Evolutionary conservation across 129 eudicot species (phyloP).

Genomic region (Flaveria robusta): DNA sequence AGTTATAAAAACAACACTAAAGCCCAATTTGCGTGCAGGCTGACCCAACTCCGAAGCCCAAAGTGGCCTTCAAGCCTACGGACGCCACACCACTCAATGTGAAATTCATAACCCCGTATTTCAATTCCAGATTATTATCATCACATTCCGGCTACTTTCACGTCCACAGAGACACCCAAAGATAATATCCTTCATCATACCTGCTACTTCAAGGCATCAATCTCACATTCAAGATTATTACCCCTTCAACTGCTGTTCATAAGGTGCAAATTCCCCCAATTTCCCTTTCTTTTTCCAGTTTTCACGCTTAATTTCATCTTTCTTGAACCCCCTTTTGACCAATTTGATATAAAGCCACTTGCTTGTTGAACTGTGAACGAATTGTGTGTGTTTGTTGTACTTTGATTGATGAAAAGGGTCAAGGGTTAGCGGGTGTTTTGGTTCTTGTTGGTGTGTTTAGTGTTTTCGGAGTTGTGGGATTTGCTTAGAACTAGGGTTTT

Average conservation of each 20-base stretch:
- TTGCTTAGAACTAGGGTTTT: slow-evolving; percentile 26
- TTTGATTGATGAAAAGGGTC: slow-evolving; percentile 22
- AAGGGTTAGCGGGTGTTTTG: slow-evolving; percentile 26
- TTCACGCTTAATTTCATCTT: slow-evolving; percentile 12
- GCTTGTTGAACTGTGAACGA: slow-evolving; percentile 3
- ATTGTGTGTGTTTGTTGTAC: slow-evolving; percentile 9
- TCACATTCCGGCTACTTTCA: slow-evolving; percentile 43
- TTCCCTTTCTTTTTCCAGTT: no score
- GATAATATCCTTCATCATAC: slow-evolving; percentile 24
- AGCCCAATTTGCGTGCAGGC: no score
- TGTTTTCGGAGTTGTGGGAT: slow-evolving; percentile 26
- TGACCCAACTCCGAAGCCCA: not conserved
- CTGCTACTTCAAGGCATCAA: slow-evolving; percentile 21
- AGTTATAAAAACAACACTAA: no score
- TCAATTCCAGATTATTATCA: slow-evolving; percentile 19
- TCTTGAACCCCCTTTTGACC: slow-evolving; percentile 19
- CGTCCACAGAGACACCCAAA: slow-evolving; percentile 43
- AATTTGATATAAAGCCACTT: slow-evolving; percentile 6
- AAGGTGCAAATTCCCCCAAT: slow-evolving; percentile 16
- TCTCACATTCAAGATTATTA: not conserved
- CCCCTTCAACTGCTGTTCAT: slow-evolving; percentile 22
- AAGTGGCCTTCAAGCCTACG: slow-evolving; percentile 18
- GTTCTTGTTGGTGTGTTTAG: not conserved
- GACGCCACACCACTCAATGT: slow-evolving; percentile 37
- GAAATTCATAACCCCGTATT: slow-evolving; percentile 30